These are phyloP conservation scores for Niebla homalea DNA, from an alignment of 495 filamentous ascomycete species.

Conservation along the genomic window DNA sequence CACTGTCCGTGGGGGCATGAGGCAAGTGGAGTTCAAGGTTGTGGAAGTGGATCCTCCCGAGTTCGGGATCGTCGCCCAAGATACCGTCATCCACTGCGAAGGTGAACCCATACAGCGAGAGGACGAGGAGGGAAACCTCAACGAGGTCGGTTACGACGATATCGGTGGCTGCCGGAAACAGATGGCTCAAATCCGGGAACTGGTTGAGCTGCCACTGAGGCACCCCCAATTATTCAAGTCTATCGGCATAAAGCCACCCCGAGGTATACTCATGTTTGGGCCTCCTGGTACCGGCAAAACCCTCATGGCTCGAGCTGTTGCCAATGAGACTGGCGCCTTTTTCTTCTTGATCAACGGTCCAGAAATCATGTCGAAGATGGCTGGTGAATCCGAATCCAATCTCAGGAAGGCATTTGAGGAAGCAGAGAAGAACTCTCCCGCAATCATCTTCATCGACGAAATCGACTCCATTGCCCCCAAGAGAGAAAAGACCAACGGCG, in stretches of 20 bases:
- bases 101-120: constrained; percentile 97
- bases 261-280: constrained; percentile 94
- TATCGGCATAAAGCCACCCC: constrained; percentile 98
- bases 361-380: constrained; percentile 99
- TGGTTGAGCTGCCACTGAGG: constrained; percentile 91
- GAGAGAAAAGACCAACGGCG: constrained; percentile 99
- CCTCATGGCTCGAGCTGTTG: constrained; percentile 94
- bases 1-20: constrained; percentile 93
- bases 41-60: constrained; percentile 97
- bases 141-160: constrained; percentile 97
- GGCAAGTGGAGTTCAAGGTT: constrained; percentile 98
- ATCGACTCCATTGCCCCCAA: constrained; percentile 98
- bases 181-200: constrained; percentile 97
- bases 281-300: constrained; percentile 99
- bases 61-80: constrained; percentile 95
- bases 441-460: constrained; percentile 99
- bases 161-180: constrained; percentile 99
- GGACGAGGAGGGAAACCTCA: constrained; percentile 96
- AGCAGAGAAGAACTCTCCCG: constrained; percentile 97
- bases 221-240: constrained; percentile 99
- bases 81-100: constrained; percentile 97
- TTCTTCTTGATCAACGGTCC: constrained; percentile 99
- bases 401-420: constrained; percentile 96
- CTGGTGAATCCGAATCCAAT: constrained; percentile 96
- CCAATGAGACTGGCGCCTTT: constrained; percentile 97